phyloP scores from a whole-genome alignment of 1,284 basidiomycete species.

The Sporisorium exsertum region DNA sequence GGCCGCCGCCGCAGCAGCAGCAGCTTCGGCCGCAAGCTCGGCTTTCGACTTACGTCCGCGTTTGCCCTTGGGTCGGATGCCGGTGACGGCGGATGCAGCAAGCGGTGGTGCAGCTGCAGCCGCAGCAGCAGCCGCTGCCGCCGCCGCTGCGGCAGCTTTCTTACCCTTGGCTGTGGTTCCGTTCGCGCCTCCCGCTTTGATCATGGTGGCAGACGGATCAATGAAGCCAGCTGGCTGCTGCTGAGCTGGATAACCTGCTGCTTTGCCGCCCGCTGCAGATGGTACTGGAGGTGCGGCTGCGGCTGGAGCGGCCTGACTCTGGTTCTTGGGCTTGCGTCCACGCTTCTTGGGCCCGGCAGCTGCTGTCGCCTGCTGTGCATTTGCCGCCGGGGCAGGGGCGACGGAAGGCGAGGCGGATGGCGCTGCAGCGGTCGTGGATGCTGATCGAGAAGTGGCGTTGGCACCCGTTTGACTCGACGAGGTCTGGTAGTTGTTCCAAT shows the following conservation, averaged over 20 bases:
- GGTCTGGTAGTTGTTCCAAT: constrained; percentile 41
- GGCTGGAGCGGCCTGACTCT: constrained; percentile 13
- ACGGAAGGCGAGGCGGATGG: constrained; percentile 21
- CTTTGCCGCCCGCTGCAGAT: constrained; percentile 15
- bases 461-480: constrained; percentile 11
- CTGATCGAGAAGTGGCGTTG: constrained; percentile 29
- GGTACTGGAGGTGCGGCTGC: constrained; percentile 8
- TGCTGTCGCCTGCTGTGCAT: constrained; percentile 5
- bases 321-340: constrained; percentile 42
- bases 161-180: constrained; percentile 33
- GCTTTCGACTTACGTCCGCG: constrained; percentile 46
- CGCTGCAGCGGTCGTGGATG: constrained; percentile 14
- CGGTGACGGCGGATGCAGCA: constrained; percentile 8
- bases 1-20: constrained; percentile 25
- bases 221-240: constrained; percentile 38
- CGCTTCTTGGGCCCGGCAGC: constrained; percentile 36
- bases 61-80: constrained; percentile 36
- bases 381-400: constrained; percentile 13
- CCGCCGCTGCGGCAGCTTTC: constrained; percentile 32
- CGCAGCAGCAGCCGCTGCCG: constrained; percentile 7
- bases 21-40: constrained; percentile 40
- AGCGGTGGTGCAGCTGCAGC: constrained; percentile 14
- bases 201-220: constrained; percentile 42
- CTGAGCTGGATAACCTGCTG: constrained; percentile 16
- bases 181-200: constrained; percentile 29